Conservation (phyloP, 305 asterid genomes). For the Fraxinus greggii region DNA sequence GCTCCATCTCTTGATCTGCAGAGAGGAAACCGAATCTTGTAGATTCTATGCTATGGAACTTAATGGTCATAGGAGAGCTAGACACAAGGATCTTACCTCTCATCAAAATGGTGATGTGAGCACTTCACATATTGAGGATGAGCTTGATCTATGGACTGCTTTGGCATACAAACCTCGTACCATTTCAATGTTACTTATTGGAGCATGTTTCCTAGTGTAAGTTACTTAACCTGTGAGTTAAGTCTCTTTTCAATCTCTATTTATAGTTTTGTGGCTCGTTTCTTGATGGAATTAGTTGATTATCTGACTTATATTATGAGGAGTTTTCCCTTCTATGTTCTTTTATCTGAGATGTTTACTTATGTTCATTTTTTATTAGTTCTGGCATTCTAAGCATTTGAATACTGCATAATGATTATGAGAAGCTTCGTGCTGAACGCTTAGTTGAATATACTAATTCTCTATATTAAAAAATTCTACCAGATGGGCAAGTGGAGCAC, state of each 20-base stretch:
- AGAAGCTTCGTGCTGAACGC: conserved; percentile 9
- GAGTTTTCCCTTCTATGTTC: background rate
- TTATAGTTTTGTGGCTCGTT: background rate
- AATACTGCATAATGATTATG: background rate
- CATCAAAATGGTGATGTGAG: conserved; percentile 61
- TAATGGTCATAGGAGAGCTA: conserved; percentile 56
- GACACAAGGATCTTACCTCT: conserved; percentile 39
- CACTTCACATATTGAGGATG: conserved; percentile 53
- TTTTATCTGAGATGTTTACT: conserved; percentile 4
- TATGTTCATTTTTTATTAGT: background rate
- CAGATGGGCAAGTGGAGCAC: conserved; percentile 98
- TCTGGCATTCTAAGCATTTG: background rate
- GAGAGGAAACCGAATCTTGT: conserved; percentile 33
- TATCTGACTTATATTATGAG: conserved; percentile 1
- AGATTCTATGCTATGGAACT: conserved; percentile 55
- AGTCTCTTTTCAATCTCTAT: conserved; percentile 10
- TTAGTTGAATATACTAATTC: conserved; percentile 9
- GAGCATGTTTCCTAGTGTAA: conserved; percentile 96
- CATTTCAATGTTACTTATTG: conserved; percentile 68
- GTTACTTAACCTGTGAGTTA: conserved; percentile 24
- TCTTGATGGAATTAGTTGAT: conserved; percentile 12
- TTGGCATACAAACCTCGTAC: conserved; percentile 97
- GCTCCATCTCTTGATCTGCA: conserved; percentile 31
- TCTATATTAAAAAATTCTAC: conserved; percentile 19
- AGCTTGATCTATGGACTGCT: conserved; percentile 90